Evolutionary conservation across 1,139 yeast species (phyloP).

Genomic region (Suhomyces maxii): DNA sequence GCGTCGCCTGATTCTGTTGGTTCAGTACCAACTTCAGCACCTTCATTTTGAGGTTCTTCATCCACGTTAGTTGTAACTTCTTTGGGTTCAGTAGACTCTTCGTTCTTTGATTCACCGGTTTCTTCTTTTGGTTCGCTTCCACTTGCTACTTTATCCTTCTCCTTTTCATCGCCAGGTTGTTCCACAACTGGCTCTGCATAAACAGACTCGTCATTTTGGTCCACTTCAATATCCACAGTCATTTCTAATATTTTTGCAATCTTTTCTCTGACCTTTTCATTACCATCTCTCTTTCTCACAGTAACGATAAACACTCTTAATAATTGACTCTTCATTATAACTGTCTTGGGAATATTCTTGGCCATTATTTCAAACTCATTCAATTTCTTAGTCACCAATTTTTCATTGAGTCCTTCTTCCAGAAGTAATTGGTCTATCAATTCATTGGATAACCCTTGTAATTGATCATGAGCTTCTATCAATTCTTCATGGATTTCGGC

Average conservation of each 20-base stretch:
- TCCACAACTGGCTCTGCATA: constrained; percentile 4
- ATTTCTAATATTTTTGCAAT: constrained; percentile 25
- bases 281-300: constrained; percentile 28
- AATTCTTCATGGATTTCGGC: constrained; percentile 21
- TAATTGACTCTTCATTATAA: constrained; percentile 33
- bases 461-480: constrained; percentile 17
- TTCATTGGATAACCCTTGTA: constrained; percentile 22
- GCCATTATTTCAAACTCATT: constrained; percentile 19
- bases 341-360: constrained; percentile 28
- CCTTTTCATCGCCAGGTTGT: constrained; percentile 12
- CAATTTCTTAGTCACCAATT: constrained; percentile 18
- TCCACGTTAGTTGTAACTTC: background rate
- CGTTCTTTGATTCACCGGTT: background rate
- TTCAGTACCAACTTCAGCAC: too few relatives aligned
- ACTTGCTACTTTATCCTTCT: constrained; percentile 1
- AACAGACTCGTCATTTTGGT: constrained; percentile 1
- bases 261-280: constrained; percentile 20
- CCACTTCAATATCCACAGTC: constrained; percentile 22
- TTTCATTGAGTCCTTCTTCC: constrained; percentile 14
- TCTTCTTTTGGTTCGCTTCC: constrained; percentile 1
- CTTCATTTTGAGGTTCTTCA: too few relatives aligned
- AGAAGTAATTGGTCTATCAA: constrained; percentile 20
- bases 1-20: too few relatives aligned
- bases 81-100: background rate
- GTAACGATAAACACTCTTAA: constrained; percentile 34